Conservation (phyloP, 106 monocot species). For the Cymbidium sinense region DNA sequence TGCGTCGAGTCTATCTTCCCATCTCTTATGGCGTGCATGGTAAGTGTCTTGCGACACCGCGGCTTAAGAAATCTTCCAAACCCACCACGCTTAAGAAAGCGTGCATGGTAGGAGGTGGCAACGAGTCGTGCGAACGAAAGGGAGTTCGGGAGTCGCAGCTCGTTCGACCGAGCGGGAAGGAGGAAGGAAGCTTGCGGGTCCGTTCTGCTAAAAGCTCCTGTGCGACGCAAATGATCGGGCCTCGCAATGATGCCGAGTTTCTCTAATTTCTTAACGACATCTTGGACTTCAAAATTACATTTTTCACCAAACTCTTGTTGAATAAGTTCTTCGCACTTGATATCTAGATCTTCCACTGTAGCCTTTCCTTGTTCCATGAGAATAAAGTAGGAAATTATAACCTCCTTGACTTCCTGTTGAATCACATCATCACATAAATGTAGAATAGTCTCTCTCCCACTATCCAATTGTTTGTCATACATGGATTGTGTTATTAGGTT, state of each 20-base stretch:
- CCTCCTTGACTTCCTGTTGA: constrained; percentile 96
- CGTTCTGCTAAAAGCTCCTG: too few relatives aligned
- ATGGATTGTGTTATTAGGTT: constrained; percentile 89
- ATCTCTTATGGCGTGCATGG: too few relatives aligned
- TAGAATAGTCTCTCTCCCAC: constrained; percentile 85
- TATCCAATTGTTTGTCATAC: constrained; percentile 97
- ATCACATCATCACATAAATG: constrained; percentile 95
- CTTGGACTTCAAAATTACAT: constrained; percentile 88
- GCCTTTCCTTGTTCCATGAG: constrained; percentile 91
- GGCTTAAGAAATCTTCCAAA: too few relatives aligned
- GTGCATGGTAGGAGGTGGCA: too few relatives aligned
- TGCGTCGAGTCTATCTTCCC: too few relatives aligned
- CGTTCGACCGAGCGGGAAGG: too few relatives aligned
- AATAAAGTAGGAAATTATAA: constrained; percentile 88
- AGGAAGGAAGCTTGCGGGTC: too few relatives aligned
- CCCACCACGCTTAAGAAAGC: too few relatives aligned
- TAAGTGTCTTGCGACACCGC: too few relatives aligned
- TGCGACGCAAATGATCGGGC: too few relatives aligned
- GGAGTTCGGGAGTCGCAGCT: too few relatives aligned
- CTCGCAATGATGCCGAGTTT: constrained; percentile 82
- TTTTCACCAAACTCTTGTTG: constrained; percentile 62
- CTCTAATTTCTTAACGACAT: constrained; percentile 98
- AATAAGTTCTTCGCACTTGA: constrained; percentile 82
- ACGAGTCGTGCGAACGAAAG: too few relatives aligned
- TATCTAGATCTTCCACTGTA: constrained; percentile 76